phyloP scores from a whole-genome alignment of 768 basidiomycete species.

The Daedaleopsis nitida region DNA sequence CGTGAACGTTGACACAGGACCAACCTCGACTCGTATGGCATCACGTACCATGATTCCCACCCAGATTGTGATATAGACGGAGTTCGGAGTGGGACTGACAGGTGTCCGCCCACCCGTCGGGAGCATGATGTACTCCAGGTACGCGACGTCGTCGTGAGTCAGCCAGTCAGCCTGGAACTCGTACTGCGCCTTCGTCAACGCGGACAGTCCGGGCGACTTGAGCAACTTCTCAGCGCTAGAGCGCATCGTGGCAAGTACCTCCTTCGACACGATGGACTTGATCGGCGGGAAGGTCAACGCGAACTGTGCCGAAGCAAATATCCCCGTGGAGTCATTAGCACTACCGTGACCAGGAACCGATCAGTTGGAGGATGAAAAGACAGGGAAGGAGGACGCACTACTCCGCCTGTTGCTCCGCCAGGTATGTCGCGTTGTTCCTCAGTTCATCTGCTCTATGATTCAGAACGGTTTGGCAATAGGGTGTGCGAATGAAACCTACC shows the following conservation, averaged over 20 bases:
- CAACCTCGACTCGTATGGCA: too few relatives aligned
- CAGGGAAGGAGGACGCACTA: neutral
- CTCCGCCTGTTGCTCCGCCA: neutral
- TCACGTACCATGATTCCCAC: neutral
- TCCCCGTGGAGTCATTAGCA: neutral
- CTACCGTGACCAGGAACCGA: neutral
- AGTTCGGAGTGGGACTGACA: neutral
- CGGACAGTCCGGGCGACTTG: neutral
- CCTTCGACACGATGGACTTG: neutral
- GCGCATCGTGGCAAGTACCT: neutral
- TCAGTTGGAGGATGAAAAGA: too few relatives aligned
- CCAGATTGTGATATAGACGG: neutral
- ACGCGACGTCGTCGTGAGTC: neutral
- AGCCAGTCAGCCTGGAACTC: constrained; percentile 3
- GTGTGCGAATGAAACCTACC: neutral
- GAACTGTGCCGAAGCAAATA: neutral
- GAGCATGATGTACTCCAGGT: constrained; percentile 4
- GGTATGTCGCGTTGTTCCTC: constrained; percentile 4
- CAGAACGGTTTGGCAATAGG: neutral
- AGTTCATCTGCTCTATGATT: neutral
- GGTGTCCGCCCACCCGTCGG: constrained; percentile 2
- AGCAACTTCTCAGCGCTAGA: neutral
- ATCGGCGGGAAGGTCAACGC: neutral
- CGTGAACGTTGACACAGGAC: neutral
- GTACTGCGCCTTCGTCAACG: neutral